Evolutionary conservation across 2,329 filamentous ascomycete genomes (phyloP), one percentile per base, ranked within the genome.

Genomic region (Sporothrix dimorphospora): DNA sequence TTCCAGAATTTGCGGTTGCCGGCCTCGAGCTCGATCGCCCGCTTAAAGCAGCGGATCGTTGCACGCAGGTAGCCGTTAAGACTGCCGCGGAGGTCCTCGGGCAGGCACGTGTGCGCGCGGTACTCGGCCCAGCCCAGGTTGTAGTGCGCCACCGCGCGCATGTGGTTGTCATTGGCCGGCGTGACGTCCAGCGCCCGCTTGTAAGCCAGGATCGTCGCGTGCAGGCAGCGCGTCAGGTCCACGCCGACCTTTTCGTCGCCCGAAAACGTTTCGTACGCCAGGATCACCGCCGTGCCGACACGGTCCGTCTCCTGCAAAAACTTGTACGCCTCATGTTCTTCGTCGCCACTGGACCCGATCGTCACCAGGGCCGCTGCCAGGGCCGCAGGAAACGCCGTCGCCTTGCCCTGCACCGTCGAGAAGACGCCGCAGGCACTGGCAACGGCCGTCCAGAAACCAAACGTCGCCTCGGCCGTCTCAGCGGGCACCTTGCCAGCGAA

Each of bases 1-100:
- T 98, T 98, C 96, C 96, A 99, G 80, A 98, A 98, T 76, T 98
- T 95, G 0, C 93, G 85, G 78, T 98, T 99, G 69, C 94, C 93
- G 7, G 94, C 92, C 81, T 99, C 97, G 0, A 98, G 86, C 81
- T 98, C 96, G 75, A 99, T 99, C 0, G 96, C 93, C 59, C 93
- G 88, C 82, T 99, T 99, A 86, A 99, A 98, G 77, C 93, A 96
- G 71, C 91, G 88, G 75, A 98, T 91, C 1, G 96, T 89, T 7
- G 94, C 91, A 79, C 92, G 94, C 63, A 96, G 84, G 76, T 94
- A 94, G 76, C 86, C 87, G 78, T 89, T 87, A 21, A 86, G 85
- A 77, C 86, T 91, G 77, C 89, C 90, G 47, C 82, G 83, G 63
- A 86, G 77, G 3, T 81, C 78, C 1, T 80, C 79, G 47, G 86